Evolutionary conservation across 1,284 basidiomycete species (phyloP).

Genomic region (Tilletia setariae): DNA sequence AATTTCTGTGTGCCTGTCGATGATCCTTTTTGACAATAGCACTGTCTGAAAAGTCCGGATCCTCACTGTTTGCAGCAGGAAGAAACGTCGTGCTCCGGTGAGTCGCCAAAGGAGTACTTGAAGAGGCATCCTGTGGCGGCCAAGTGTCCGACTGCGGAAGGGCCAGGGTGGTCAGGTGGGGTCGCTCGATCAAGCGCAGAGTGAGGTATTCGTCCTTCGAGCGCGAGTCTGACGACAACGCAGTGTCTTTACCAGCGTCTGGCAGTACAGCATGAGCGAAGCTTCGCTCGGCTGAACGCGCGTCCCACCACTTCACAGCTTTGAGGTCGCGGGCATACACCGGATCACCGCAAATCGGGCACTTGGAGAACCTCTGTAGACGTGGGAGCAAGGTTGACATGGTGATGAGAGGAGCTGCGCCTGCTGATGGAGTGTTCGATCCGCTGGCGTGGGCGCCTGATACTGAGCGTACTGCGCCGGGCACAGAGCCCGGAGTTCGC

Average conservation of each 20-base stretch:
- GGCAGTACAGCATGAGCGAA: neutral
- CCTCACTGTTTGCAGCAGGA: neutral
- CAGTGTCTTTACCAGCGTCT: conserved; percentile 12
- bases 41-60: neutral
- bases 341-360: conserved; percentile 94
- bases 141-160: conserved; percentile 85
- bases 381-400: neutral
- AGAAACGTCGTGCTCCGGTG: conserved; percentile 7
- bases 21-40: neutral
- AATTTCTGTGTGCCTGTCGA: neutral
- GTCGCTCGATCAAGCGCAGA: conserved; percentile 84
- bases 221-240: neutral
- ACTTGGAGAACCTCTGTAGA: conserved; percentile 56
- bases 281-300: conserved; percentile 28
- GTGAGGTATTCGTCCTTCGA: conserved; percentile 63
- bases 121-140: conserved; percentile 59
- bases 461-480: conserved; percentile 11
- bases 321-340: conserved; percentile 88
- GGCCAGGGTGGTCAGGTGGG: conserved; percentile 91
- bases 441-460: neutral
- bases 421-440: neutral
- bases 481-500: conserved; percentile 1
- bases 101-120: conserved; percentile 11
- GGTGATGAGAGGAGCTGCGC: neutral
- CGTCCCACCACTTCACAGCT: conserved; percentile 66